Evolutionary conservation across 805 yeast genomes (phyloP), one percentile per base, ranked within the genome.

Genomic region (Spencermartinsiella europaea): DNA sequence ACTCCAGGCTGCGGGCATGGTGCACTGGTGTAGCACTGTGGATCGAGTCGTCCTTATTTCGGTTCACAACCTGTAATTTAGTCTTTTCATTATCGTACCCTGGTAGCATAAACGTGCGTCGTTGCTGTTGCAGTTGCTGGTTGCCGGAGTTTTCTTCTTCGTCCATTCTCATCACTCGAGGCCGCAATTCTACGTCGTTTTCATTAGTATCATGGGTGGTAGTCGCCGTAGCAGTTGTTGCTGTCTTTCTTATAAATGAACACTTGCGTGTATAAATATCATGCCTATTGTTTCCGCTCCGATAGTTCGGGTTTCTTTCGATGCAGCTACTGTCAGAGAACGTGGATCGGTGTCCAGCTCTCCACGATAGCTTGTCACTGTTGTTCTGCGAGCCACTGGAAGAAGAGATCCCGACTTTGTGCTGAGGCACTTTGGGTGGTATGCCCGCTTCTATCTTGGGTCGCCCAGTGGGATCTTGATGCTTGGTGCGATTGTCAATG

Each of bases 401-500:
- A n/a, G n/a, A n/a, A n/a, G n/a, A n/a, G 17, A 5, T 28, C 21
- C 33, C 42, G 20, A 21, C 50, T n/a, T 52, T 46, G 31, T 58
- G 62, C 2, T 54, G 50, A 3, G 62, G 62, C 10, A 55, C 61
- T 34, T 41, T 42, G 5, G 62, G 62, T 15, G 62, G 62, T 34
- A 58, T 57, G 1, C 62, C 62, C 12, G 56, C 58, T 38, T 57
- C 54, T 2, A 53, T 49, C 12, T 27, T 19, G 40, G 21, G 17
- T 35, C 15, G 7, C n/a, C n/a, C n/a, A n/a, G n/a, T n/a, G n/a
- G n/a, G n/a, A n/a, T n/a, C n/a, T n/a, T n/a, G n/a, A n/a, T n/a
- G n/a, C n/a, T n/a, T n/a, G n/a, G n/a, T n/a, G n/a, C n/a, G n/a
- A n/a, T n/a, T n/a, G n/a, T n/a, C n/a, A n/a, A n/a, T n/a, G n/a